Conservation (phyloP, 2,329 filamentous ascomycete genomes). For the Calonectria multiphialidica region DNA sequence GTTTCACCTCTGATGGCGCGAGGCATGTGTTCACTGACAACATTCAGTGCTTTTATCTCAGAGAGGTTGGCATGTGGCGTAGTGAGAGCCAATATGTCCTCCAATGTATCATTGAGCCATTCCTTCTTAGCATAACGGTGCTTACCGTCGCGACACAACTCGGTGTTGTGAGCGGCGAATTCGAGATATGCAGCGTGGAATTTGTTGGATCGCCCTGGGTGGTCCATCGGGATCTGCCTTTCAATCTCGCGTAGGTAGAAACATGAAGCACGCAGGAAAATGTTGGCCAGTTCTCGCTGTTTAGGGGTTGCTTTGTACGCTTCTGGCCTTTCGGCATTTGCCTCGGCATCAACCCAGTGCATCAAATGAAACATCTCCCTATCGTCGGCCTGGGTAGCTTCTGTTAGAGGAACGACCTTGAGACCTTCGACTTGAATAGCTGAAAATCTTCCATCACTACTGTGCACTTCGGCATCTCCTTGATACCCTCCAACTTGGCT, state of each 20-base stretch:
- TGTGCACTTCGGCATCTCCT: neutral
- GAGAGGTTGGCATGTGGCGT: neutral
- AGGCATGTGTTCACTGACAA: neutral
- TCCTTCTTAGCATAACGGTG: neutral
- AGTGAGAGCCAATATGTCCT: neutral
- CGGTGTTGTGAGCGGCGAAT: neutral
- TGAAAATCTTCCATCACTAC: neutral
- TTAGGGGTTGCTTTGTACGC: neutral
- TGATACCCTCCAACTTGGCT: neutral
- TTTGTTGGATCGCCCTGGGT: constrained; percentile 1
- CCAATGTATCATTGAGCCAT: neutral
- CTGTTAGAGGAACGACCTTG: neutral
- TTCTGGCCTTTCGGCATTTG: neutral
- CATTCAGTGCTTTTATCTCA: neutral
- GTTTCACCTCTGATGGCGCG: neutral
- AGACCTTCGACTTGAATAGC: constrained; percentile 1
- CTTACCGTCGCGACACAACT: neutral
- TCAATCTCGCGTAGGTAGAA: neutral
- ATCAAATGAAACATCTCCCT: neutral
- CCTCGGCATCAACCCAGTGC: neutral
- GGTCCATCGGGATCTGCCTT: neutral
- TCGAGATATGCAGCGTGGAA: neutral
- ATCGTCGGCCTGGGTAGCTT: neutral
- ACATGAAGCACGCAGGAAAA: neutral
- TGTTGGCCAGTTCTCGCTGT: neutral